phyloP scores from a whole-genome alignment of 192 early-diverging fungal species.

The Geranomyces michiganensis region DNA sequence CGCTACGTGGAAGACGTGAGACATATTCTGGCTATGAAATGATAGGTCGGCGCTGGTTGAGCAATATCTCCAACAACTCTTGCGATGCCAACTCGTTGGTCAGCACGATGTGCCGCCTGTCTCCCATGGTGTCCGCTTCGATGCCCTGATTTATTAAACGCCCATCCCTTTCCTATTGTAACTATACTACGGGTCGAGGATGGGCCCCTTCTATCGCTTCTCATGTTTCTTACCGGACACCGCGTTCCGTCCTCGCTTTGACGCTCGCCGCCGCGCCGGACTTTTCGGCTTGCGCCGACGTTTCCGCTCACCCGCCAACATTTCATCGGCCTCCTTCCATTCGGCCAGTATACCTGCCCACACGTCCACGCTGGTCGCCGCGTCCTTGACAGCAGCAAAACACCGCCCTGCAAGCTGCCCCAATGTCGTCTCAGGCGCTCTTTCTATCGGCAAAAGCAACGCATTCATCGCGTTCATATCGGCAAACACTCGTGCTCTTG shows the following conservation, averaged over 20 bases:
- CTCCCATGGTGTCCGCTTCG: no score
- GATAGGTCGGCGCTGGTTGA: no score
- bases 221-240: no score
- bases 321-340: conserved; percentile 28
- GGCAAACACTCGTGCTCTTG: background rate
- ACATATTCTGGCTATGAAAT: conserved; percentile 58
- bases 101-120: no score
- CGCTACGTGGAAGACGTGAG: conserved; percentile 86
- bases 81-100: no score
- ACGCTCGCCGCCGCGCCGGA: background rate
- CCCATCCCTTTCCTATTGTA: background rate
- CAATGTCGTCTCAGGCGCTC: background rate
- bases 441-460: conserved; percentile 27
- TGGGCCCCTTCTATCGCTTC: no score
- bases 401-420: conserved; percentile 13
- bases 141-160: no score
- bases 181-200: no score
- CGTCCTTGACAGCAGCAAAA: conserved; percentile 10
- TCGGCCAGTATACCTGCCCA: conserved; percentile 27
- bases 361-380: conserved; percentile 4
- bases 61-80: no score
- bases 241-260: background rate
- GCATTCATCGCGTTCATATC: conserved; percentile 27
- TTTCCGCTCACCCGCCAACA: background rate
- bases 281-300: background rate